phyloP scores from a whole-genome alignment of 163 green algal genomes.

The Volvox carteri region DNA sequence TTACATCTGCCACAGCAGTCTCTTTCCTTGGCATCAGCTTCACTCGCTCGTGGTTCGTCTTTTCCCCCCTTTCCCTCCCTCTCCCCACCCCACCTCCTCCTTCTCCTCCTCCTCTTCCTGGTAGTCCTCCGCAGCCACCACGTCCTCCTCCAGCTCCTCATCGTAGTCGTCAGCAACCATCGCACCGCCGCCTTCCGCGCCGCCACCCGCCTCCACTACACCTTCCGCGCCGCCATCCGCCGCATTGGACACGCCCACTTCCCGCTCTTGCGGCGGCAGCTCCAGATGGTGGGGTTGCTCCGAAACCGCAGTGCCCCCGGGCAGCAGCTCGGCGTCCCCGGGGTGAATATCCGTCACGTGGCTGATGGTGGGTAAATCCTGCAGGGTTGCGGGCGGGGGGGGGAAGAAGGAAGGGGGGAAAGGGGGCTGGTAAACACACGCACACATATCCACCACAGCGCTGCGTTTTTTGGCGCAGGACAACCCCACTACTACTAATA shows the following conservation, averaged over 20 bases:
- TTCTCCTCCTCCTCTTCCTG: not conserved
- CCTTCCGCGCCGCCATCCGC: not conserved
- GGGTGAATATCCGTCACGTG: constrained; percentile 1
- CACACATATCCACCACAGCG: too few relatives aligned
- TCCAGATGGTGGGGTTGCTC: not conserved
- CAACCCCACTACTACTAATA: too few relatives aligned
- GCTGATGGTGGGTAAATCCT: not conserved
- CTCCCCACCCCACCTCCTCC: constrained; percentile 4
- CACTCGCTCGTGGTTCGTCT: too few relatives aligned
- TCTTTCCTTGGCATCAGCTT: too few relatives aligned
- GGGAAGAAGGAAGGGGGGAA: not conserved
- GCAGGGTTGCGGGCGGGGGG: not conserved
- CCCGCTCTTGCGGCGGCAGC: not conserved
- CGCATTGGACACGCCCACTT: not conserved
- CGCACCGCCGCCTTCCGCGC: constrained; percentile 10
- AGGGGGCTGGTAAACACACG: too few relatives aligned
- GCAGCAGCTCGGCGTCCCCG: not conserved
- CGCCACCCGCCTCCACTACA: not conserved
- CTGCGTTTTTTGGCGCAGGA: too few relatives aligned
- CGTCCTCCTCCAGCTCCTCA: constrained; percentile 38
- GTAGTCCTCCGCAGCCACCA: constrained; percentile 20
- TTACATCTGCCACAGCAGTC: too few relatives aligned
- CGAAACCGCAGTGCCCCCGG: not conserved
- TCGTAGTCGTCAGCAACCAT: constrained; percentile 54
- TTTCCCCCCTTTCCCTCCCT: not conserved